phyloP scores from a whole-genome alignment of 768 basidiomycete genomes.

The Erythrobasidium yunnanense region DNA sequence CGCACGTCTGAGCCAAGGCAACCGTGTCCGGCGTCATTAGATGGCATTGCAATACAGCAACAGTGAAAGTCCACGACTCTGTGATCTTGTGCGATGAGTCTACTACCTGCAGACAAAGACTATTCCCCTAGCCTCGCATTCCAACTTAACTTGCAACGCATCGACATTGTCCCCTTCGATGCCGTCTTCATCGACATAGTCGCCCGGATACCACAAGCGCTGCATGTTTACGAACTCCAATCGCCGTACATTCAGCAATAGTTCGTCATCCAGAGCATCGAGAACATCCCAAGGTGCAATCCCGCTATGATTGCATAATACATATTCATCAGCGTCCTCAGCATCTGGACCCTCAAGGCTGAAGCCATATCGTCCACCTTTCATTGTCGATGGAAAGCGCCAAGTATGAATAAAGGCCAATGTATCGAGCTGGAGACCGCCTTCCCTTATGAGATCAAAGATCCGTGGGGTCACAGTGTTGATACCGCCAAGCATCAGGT shows the following conservation, averaged over 20 bases:
- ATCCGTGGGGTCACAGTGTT: background rate
- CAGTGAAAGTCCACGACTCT: too few species aligned
- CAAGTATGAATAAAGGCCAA: background rate
- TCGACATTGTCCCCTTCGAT: too few species aligned
- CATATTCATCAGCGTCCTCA: background rate
- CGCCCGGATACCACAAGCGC: background rate
- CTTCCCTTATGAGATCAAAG: background rate
- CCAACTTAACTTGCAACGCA: background rate
- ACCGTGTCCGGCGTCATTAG: background rate
- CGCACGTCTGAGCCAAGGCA: background rate
- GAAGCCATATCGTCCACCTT: too few species aligned
- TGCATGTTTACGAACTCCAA: background rate
- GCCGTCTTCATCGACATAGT: too few species aligned
- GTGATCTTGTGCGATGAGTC: too few species aligned
- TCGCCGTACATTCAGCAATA: background rate
- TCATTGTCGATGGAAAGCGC: too few species aligned
- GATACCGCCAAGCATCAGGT: background rate
- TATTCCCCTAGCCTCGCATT: background rate
- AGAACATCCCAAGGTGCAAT: slow-evolving; percentile 1
- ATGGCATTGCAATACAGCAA: background rate
- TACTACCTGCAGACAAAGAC: background rate
- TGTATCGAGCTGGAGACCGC: background rate
- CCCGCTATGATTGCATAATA: background rate
- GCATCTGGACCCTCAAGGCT: too few species aligned
- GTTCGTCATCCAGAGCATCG: background rate